Base-by-base conservation (phyloP, 148 eudicot species). In the Persicaria maculosa region DNA sequence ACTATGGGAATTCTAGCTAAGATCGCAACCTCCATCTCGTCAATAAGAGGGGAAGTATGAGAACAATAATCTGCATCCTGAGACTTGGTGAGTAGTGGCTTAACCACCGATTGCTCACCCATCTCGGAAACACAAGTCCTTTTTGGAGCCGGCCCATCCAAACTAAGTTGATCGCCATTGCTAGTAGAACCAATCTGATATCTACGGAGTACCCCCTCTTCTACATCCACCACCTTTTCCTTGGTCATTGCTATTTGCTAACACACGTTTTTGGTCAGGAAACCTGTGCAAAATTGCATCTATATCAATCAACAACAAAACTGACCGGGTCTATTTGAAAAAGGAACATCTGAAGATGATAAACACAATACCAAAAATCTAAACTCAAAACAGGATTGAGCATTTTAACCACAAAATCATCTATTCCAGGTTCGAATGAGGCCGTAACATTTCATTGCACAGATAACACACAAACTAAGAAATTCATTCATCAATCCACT, bases 11-110 rank as follows among this genome's bases (percentile, higher is more conserved):
- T 50, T 71, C 86, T 70, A 1, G 81, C 84, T 2, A 75, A 4
- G 9, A 83, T 75, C 73, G 58, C 80, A 62, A 48, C 55, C 74
- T 85, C 87, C 52, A 88, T 31, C 71, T 88, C 93, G 74, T 84
- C 77, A 74, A 79, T 74, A 20, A 89, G 89, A 7, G 82, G 78
- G 22, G 85, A 77, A 11, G 61, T 17, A 43, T n/a, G 22, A 9
- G 47, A 31, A 16, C 4, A 40, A 79, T 80, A 80, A 83, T 83
- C 83, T 80, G 85, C 83, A 80, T 83, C 85, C 79, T 83, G 79
- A 80, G 88, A 74, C 84, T 83, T 67, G 55, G 68, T 68, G 73
- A 77, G 54, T 20, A 75, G 72, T 16, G 80, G 74, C 31, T 53
- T 59, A 57, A 58, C 75, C n/a, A n/a, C n/a, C n/a, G n/a, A 31